Evolutionary conservation across 1,284 basidiomycete species (phyloP).

Genomic region (Tausonia pullulans): DNA sequence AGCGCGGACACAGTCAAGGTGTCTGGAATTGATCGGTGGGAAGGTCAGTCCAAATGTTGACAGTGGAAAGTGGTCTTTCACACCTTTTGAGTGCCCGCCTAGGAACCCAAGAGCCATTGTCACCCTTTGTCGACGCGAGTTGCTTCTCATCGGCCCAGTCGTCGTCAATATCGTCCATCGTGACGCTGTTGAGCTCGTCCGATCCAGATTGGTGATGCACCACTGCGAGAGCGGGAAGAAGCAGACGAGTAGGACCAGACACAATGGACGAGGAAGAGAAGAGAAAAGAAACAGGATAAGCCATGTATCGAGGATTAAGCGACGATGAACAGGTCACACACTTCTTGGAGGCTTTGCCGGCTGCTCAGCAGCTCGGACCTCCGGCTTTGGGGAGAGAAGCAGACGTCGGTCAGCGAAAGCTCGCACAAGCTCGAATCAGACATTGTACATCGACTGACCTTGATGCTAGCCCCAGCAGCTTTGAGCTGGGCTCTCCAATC

Average conservation of each 20-base stretch:
- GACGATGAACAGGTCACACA: background rate
- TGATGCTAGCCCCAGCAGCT: constrained; percentile 23
- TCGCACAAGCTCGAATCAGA: background rate
- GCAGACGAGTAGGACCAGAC: background rate
- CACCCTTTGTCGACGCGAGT: constrained; percentile 36
- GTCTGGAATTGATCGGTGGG: constrained; percentile 42
- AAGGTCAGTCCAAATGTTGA: background rate
- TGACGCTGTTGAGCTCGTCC: constrained; percentile 26
- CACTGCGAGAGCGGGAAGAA: background rate
- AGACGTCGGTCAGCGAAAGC: background rate
- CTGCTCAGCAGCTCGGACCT: no score
- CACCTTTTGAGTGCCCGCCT: constrained; percentile 75
- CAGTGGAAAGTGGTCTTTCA: background rate
- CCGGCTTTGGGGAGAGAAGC: no score
- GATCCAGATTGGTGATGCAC: constrained; percentile 21
- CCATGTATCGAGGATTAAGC: background rate
- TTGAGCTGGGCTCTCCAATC: constrained; percentile 63
- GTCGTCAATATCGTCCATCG: constrained; percentile 38
- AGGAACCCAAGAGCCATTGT: constrained; percentile 61
- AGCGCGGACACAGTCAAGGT: constrained; percentile 83
- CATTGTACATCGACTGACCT: constrained; percentile 19
- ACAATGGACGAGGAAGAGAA: background rate
- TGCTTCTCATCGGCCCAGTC: constrained; percentile 48
- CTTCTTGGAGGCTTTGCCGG: no score
- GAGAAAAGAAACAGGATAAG: background rate